Evolutionary conservation across 2,329 filamentous ascomycete genomes (phyloP).

Genomic region (Talaromyces amestolkiae): DNA sequence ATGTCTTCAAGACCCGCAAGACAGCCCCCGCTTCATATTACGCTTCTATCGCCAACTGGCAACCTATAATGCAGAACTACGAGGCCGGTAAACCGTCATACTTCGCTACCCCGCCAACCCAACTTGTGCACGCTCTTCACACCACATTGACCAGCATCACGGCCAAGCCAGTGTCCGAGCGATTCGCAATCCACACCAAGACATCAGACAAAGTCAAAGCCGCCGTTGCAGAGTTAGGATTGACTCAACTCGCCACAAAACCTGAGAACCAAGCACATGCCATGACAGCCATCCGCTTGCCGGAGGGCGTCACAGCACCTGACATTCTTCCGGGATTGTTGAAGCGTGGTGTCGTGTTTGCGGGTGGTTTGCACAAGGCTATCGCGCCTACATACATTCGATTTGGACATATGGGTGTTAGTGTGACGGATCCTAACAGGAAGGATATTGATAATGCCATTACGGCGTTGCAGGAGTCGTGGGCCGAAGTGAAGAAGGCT

Average conservation of each 20-base stretch:
- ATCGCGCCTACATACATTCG: slow-evolving; percentile 91
- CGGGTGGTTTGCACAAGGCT: slow-evolving; percentile 92
- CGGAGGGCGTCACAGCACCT: slow-evolving; percentile 74
- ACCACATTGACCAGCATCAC: slow-evolving; percentile 85
- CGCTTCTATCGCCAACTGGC: slow-evolving; percentile 95
- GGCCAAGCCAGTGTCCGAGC: slow-evolving; percentile 71
- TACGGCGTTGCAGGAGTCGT: slow-evolving; percentile 68
- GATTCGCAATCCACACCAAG: slow-evolving; percentile 77
- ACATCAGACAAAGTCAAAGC: slow-evolving; percentile 85
- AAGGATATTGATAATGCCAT: slow-evolving; percentile 83
- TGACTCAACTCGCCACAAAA: slow-evolving; percentile 81
- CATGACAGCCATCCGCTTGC: slow-evolving; percentile 97
- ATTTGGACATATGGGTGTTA: slow-evolving; percentile 97
- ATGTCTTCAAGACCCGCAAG: slow-evolving; percentile 75
- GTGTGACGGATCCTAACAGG: slow-evolving; percentile 74
- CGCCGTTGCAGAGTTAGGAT: slow-evolving; percentile 72
- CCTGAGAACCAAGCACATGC: slow-evolving; percentile 91
- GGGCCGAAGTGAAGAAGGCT: slow-evolving; percentile 70
- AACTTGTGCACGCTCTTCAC: slow-evolving; percentile 89
- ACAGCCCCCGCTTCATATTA: slow-evolving; percentile 85
- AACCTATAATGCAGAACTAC: slow-evolving; percentile 98
- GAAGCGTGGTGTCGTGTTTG: slow-evolving; percentile 88
- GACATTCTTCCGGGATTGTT: slow-evolving; percentile 81
- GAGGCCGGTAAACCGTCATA: slow-evolving; percentile 97
- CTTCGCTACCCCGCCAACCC: slow-evolving; percentile 93